Conservation (phyloP, 331 rosid genomes). For the Rosa hybrid region DNA sequence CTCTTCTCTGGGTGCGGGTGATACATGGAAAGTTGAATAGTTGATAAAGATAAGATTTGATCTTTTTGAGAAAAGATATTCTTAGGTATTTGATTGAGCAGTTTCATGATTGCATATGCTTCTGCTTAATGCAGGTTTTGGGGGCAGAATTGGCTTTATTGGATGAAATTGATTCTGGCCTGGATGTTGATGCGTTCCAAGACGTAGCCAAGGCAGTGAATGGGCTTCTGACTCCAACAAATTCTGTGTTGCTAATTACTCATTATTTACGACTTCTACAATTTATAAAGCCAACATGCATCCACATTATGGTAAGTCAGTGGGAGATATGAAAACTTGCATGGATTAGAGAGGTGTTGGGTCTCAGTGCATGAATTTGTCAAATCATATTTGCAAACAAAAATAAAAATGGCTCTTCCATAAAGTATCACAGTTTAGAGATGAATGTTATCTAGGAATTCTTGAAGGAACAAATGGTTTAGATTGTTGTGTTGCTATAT, state of each 20-base stretch:
- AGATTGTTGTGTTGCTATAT: not conserved
- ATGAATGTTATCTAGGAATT: not conserved
- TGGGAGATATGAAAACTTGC: constrained; percentile 13
- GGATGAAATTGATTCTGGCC: constrained; percentile 97
- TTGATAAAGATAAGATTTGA: not conserved
- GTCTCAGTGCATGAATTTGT: constrained; percentile 2
- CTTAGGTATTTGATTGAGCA: not conserved
- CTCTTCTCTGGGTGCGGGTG: not conserved
- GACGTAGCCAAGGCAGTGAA: constrained; percentile 92
- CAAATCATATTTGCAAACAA: not conserved
- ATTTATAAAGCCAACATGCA: constrained; percentile 65
- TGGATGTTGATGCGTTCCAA: constrained; percentile 93
- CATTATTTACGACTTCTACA: constrained; percentile 84
- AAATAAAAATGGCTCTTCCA: not conserved
- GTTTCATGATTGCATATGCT: not conserved
- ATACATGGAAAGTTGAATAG: not conserved
- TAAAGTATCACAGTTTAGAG: not conserved
- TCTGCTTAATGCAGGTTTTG: constrained; percentile 56
- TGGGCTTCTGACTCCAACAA: constrained; percentile 60
- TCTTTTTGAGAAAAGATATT: not conserved
- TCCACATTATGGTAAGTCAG: constrained; percentile 82
- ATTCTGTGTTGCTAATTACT: constrained; percentile 83
- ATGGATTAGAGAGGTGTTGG: not conserved
- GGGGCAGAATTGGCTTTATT: constrained; percentile 93
- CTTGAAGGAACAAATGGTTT: not conserved